phyloP scores from a whole-genome alignment of 768 basidiomycete genomes.

The Strobilomyces confusus region DNA sequence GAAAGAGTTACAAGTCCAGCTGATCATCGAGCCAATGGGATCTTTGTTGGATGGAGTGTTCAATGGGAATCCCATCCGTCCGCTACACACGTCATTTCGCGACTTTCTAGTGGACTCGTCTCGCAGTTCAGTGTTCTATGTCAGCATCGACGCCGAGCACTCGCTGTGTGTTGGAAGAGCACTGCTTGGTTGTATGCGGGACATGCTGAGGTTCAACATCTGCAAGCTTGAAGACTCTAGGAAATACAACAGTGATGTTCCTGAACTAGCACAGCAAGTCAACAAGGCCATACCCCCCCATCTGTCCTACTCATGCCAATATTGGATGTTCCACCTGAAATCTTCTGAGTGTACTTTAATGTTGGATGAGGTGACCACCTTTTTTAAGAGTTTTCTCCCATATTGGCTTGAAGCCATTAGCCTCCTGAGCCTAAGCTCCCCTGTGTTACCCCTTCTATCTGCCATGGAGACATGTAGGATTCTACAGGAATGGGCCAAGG shows the following conservation, averaged over 20 bases:
- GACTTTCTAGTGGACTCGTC: no score
- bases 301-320: no score
- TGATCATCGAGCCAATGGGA: neutral
- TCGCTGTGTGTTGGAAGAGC: neutral
- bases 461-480: no score
- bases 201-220: neutral
- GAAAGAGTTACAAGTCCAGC: neutral
- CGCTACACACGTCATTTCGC: no score
- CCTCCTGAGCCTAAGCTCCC: neutral
- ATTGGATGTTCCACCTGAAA: neutral
- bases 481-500: no score
- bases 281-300: neutral
- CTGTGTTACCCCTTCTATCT: neutral
- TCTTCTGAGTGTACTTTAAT: neutral
- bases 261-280: neutral
- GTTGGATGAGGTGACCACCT: neutral
- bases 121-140: no score
- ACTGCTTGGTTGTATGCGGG: neutral
- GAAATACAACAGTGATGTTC: neutral
- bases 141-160: neutral
- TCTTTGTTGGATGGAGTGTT: no score
- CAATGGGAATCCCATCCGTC: no score
- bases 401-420: no score
- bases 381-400: neutral
- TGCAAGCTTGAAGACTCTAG: no score